Conservation (phyloP, 2,329 filamentous ascomycete species). For the Graphilbum fragrans region DNA sequence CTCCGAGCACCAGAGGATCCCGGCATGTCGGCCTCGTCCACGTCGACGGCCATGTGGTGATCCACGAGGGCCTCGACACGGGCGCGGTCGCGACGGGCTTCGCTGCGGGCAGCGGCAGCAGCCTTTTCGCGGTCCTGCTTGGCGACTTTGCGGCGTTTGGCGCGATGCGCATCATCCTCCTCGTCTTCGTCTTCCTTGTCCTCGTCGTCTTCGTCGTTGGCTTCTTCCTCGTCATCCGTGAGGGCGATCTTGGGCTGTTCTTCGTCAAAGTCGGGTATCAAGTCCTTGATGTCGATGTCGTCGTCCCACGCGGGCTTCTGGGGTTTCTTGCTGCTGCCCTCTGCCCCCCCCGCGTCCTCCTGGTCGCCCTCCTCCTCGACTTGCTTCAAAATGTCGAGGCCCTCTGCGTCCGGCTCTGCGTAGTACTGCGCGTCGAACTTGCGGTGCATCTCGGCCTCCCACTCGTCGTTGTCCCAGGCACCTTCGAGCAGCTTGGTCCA, state of each 20-base stretch:
- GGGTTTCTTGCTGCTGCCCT: slow-evolving; percentile 40
- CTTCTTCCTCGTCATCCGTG: slow-evolving; percentile 31
- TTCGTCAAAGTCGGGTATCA: slow-evolving; percentile 77
- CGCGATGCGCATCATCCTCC: slow-evolving; percentile 15
- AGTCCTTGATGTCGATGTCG: slow-evolving; percentile 92
- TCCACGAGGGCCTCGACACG: slow-evolving; percentile 82
- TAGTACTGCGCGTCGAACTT: slow-evolving; percentile 90
- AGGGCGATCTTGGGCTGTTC: slow-evolving; percentile 41
- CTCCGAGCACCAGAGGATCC: background rate
- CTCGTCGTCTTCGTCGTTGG: slow-evolving; percentile 18
- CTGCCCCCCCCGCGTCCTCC: slow-evolving; percentile 44
- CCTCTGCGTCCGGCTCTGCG: slow-evolving; percentile 54
- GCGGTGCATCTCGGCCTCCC: slow-evolving; percentile 83
- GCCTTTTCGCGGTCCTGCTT: slow-evolving; percentile 43
- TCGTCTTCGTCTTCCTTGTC: slow-evolving; percentile 13
- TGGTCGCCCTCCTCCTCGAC: slow-evolving; percentile 20
- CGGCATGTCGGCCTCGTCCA: slow-evolving; percentile 9
- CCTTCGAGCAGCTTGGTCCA: slow-evolving; percentile 78
- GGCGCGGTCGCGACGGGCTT: slow-evolving; percentile 67
- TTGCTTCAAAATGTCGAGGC: slow-evolving; percentile 34
- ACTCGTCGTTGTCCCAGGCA: slow-evolving; percentile 78
- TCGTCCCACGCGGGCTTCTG: slow-evolving; percentile 93
- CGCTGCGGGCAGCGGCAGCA: slow-evolving; percentile 38
- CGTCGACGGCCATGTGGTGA: slow-evolving; percentile 61
- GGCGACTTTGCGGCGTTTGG: slow-evolving; percentile 48